Evolutionary conservation across 441 rosid genomes (phyloP).

Genomic region (Kokia cookei): DNA sequence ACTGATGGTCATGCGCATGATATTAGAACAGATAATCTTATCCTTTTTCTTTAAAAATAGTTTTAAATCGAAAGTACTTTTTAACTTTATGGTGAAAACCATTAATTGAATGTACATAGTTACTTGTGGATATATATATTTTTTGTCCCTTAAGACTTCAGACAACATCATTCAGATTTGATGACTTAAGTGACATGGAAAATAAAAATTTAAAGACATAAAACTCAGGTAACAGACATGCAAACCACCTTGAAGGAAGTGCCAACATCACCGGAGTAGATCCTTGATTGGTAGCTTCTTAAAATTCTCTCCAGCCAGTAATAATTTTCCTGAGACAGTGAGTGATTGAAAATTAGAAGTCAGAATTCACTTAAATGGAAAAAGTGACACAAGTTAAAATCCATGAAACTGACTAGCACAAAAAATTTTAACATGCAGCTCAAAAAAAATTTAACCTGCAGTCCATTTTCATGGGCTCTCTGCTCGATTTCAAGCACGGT

Average conservation of each 20-base stretch:
- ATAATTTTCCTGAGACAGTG: constrained; percentile 61
- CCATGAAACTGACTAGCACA: background rate
- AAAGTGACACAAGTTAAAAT: background rate
- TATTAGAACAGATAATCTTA: background rate
- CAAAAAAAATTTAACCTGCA: constrained; percentile 42
- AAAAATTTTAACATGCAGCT: background rate
- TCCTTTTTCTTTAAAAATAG: no score
- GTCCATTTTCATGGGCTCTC: constrained; percentile 85
- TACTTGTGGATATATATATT: background rate
- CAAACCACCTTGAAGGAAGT: constrained; percentile 63
- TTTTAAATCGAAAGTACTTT: background rate
- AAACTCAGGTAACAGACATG: background rate
- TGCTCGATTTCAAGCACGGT: constrained; percentile 77
- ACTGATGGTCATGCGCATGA: background rate
- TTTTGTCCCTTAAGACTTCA: background rate
- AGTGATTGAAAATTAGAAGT: background rate
- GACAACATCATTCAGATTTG: background rate
- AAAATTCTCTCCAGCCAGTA: constrained; percentile 85
- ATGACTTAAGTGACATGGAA: background rate
- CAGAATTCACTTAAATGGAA: background rate
- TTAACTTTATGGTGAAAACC: background rate
- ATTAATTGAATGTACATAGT: background rate
- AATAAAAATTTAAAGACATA: background rate
- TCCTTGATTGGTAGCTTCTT: constrained; percentile 83
- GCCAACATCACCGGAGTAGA: constrained; percentile 69